Evolutionary conservation across 768 basidiomycete species (phyloP).

Genomic region (Podaxis sp.): DNA sequence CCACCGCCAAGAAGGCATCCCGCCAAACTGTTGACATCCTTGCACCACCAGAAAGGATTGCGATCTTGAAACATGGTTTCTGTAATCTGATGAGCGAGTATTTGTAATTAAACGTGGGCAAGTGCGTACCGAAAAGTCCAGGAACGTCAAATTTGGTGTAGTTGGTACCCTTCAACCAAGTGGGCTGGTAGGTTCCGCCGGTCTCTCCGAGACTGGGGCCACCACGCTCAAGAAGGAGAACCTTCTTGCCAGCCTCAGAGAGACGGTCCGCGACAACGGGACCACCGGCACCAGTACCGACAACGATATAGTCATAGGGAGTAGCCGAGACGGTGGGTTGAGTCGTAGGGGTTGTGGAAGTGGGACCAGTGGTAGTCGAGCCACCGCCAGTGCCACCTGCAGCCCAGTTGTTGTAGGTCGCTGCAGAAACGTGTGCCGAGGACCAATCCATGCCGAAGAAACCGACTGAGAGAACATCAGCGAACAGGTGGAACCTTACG

Average conservation of each 20-base stretch:
- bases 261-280: slow-evolving; percentile 57
- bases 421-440: slow-evolving; percentile 40
- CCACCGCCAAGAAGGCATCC: slow-evolving; percentile 66
- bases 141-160: slow-evolving; percentile 63
- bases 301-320: slow-evolving; percentile 53
- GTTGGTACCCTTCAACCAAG: slow-evolving; percentile 31
- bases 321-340: slow-evolving; percentile 32
- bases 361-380: slow-evolving; percentile 29
- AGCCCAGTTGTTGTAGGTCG: slow-evolving; percentile 49
- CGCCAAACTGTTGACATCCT: slow-evolving; percentile 61
- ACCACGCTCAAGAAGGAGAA: slow-evolving; percentile 61
- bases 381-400: slow-evolving; percentile 43
- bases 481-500: neutral
- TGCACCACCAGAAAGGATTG: slow-evolving; percentile 64
- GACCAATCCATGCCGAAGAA: slow-evolving; percentile 56
- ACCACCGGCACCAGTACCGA: slow-evolving; percentile 59
- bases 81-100: slow-evolving; percentile 14
- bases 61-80: slow-evolving; percentile 63
- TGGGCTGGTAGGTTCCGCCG: slow-evolving; percentile 55
- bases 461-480: slow-evolving; percentile 38
- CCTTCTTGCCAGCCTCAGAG: slow-evolving; percentile 61
- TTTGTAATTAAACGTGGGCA: neutral
- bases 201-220: slow-evolving; percentile 59
- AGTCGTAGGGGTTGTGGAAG: slow-evolving; percentile 32
- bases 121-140: slow-evolving; percentile 45